Conservation (phyloP, 495 filamentous ascomycete genomes). For the Sordaria brevicollis region DNA sequence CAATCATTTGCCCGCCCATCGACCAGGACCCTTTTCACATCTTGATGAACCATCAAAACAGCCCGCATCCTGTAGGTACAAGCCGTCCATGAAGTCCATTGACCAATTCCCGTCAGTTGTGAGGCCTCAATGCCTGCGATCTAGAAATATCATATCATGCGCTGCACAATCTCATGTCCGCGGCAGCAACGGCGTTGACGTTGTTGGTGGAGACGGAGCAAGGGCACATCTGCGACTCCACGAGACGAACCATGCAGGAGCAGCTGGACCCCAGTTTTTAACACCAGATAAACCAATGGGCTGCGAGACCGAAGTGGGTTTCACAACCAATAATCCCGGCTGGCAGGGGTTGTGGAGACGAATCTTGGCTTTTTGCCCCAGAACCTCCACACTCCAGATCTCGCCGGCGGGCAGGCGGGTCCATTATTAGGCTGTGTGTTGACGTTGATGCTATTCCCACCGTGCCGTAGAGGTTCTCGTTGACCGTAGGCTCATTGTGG, state of each 20-base stretch:
- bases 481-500: background rate
- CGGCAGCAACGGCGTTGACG: background rate
- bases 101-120: background rate
- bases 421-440: background rate
- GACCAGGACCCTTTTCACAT: background rate
- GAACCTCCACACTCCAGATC: background rate
- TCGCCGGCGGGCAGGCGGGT: background rate
- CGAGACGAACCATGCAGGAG: conserved; percentile 11
- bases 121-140: background rate
- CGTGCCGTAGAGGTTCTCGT: background rate
- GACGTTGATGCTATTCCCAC: background rate
- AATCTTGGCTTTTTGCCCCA: background rate
- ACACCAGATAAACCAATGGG: conserved; percentile 15
- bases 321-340: background rate
- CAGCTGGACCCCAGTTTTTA: background rate
- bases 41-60: background rate
- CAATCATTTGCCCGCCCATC: background rate
- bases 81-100: background rate
- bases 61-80: background rate
- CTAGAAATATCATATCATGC: background rate
- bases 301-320: conserved; percentile 12
- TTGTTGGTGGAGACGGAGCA: background rate
- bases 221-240: background rate
- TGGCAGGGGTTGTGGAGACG: background rate
- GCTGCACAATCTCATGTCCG: background rate